Percentiles rank a stretch among this genome's conserved stretches.
phyloP scores from a whole-genome alignment of 2,329 filamentous ascomycete genomes.

The Lasiodiplodia gonubiensis region DNA sequence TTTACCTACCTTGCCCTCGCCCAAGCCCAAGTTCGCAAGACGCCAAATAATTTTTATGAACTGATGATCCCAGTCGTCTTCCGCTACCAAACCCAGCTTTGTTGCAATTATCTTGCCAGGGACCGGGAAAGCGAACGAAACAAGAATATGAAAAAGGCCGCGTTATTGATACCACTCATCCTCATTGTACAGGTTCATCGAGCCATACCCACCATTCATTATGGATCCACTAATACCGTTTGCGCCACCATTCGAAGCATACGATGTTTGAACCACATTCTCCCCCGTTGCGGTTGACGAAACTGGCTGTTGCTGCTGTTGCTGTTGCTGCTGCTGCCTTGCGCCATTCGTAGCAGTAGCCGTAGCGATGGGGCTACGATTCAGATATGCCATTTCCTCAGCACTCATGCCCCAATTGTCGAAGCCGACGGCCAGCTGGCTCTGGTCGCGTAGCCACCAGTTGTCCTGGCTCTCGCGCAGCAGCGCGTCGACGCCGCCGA shows the following conservation, averaged over 20 bases:
- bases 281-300: neutral
- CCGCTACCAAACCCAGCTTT: neutral
- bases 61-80: neutral
- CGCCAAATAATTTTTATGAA: neutral
- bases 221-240: slow-evolving; percentile 31
- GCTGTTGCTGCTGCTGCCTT: neutral
- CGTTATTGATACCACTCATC: slow-evolving; percentile 50
- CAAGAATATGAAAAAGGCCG: neutral
- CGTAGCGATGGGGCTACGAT: slow-evolving; percentile 1
- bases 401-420: slow-evolving; percentile 61
- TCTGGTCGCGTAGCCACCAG: slow-evolving; percentile 67
- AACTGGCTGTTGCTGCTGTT: neutral
- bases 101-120: neutral
- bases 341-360: neutral
- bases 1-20: neutral
- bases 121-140: neutral
- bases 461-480: slow-evolving; percentile 66
- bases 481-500: slow-evolving; percentile 65
- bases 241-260: slow-evolving; percentile 28
- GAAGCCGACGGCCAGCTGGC: slow-evolving; percentile 64
- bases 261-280: neutral
- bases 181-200: slow-evolving; percentile 45
- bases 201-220: slow-evolving; percentile 37
- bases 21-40: neutral
- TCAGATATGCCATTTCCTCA: slow-evolving; percentile 22